Conservation (phyloP, 2,329 filamentous ascomycete genomes). For the Ceratocystis eucalypticola region DNA sequence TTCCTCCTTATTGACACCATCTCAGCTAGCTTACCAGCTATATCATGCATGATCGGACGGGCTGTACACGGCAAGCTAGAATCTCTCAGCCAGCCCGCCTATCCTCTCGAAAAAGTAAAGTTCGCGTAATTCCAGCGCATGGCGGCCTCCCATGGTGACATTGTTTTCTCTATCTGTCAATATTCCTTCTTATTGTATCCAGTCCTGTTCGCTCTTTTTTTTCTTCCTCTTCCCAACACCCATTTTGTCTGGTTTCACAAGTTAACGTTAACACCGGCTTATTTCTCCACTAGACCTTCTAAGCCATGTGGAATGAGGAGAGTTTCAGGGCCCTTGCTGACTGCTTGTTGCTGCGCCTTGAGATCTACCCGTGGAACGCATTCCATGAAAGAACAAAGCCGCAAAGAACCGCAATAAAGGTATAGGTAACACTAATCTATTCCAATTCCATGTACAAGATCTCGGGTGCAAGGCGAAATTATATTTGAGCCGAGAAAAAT, state of each 20-base stretch:
- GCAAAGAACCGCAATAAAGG: no score
- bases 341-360: background rate
- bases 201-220: background rate
- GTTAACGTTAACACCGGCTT: background rate
- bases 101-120: background rate
- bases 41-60: background rate
- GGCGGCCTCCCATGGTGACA: conserved; percentile 1
- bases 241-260: background rate
- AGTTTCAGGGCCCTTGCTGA: background rate
- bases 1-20: background rate
- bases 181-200: background rate
- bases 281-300: background rate
- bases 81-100: no score
- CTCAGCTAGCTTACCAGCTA: background rate
- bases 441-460: background rate
- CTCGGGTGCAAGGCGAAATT: background rate
- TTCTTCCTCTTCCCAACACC: background rate
- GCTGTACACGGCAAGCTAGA: no score
- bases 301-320: background rate
- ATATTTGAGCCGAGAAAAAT: background rate
- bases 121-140: conserved; percentile 1
- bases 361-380: background rate
- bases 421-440: background rate
- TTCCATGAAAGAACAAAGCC: background rate
- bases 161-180: background rate